A percentile compares a stretch with the other conserved stretches of the same genome.
Evolutionary conservation across 345 rosid species (phyloP).

Genomic region (Eucalyptus pauciflora): DNA sequence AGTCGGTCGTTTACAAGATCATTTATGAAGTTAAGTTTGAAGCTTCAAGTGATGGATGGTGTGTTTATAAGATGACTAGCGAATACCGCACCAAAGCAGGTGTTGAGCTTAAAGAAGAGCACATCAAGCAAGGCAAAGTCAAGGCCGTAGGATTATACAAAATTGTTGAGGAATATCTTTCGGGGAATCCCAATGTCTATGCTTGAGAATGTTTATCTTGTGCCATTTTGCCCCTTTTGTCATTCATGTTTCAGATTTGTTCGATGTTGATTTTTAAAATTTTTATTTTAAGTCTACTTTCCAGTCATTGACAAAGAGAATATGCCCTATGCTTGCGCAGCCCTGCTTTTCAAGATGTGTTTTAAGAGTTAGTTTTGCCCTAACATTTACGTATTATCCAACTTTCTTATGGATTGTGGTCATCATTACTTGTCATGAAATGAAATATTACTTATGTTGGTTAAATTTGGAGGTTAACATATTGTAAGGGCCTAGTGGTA

Average conservation of each 20-base stretch:
- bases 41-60: not conserved
- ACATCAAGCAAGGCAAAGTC: not conserved
- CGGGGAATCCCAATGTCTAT: not conserved
- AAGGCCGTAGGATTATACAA: not conserved
- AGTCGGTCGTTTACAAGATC: not conserved
- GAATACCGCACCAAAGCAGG: not conserved
- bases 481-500: not conserved
- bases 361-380: no score
- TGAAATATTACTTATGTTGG: not conserved
- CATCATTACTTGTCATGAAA: not conserved
- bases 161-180: not conserved
- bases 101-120: not conserved
- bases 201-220: not conserved
- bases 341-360: no score
- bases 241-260: no score
- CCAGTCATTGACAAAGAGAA: no score
- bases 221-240: no score
- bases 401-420: not conserved
- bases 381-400: no score
- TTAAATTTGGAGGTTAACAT: not conserved
- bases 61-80: not conserved
- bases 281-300: no score
- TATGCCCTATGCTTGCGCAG: no score
- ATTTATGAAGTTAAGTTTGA: not conserved
- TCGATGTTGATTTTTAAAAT: no score